Percentiles rank a stretch among this genome's conserved stretches.
Conservation (phyloP, 2,329 filamentous ascomycete genomes). For the Ascochyta pisi region DNA sequence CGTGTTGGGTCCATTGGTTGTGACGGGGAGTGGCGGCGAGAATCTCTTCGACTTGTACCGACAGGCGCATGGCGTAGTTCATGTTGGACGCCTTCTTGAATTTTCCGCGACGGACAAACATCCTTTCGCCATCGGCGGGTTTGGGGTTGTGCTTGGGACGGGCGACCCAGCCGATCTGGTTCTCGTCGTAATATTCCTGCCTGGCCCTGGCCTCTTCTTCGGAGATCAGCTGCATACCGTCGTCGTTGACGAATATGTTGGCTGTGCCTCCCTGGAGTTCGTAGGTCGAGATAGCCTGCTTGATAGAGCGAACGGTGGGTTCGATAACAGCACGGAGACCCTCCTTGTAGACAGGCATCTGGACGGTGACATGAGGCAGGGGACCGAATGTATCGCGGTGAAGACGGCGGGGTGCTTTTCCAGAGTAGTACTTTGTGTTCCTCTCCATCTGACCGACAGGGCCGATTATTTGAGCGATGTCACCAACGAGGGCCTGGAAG, state of each 20-base stretch:
- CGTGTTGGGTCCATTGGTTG: constrained; percentile 40
- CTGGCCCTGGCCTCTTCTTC: constrained; percentile 53
- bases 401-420: constrained; percentile 57
- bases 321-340: constrained; percentile 76
- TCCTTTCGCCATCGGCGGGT: constrained; percentile 22
- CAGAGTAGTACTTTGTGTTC: constrained; percentile 86
- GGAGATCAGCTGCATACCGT: constrained; percentile 69
- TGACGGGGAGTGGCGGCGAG: constrained; percentile 49
- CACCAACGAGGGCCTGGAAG: constrained; percentile 34
- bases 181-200: constrained; percentile 58
- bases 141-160: constrained; percentile 53
- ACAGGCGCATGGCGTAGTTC: constrained; percentile 72
- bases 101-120: constrained; percentile 43
- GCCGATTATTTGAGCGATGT: constrained; percentile 68
- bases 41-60: constrained; percentile 67
- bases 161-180: constrained; percentile 59
- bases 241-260: constrained; percentile 73
- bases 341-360: constrained; percentile 90
- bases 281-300: constrained; percentile 65
- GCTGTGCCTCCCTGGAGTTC: constrained; percentile 67
- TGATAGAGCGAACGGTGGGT: constrained; percentile 79
- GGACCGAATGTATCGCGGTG: constrained; percentile 60
- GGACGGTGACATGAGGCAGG: constrained; percentile 75
- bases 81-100: constrained; percentile 69
- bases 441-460: constrained; percentile 74